Evolutionary conservation across 2,329 filamentous ascomycete genomes (phyloP).

Genomic region (Cordyceps tenuipes): DNA sequence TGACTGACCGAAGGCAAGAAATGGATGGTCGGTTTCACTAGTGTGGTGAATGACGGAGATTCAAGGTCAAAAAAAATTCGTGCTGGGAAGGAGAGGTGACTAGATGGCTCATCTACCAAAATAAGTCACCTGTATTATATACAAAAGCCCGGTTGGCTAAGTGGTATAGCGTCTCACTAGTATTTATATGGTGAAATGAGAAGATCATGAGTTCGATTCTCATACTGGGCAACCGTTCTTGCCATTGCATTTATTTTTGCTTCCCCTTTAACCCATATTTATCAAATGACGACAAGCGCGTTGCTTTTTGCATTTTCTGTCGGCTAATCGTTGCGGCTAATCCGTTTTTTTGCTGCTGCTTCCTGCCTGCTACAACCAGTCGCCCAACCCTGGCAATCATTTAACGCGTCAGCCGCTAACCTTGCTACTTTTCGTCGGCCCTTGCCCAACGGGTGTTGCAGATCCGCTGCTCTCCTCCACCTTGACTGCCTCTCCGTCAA

Average conservation of each 20-base stretch:
- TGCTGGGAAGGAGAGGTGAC: too few species aligned
- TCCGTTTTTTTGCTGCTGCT: too few species aligned
- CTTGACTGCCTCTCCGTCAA: slow-evolving; percentile 7
- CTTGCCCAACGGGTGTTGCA: slow-evolving; percentile 6
- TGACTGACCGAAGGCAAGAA: not conserved
- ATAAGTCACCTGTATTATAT: not conserved
- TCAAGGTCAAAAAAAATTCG: too few species aligned
- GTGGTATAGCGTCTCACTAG: slow-evolving; percentile 30
- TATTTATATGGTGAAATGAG: slow-evolving; percentile 20
- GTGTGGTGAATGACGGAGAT: not conserved
- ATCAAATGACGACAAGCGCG: too few species aligned
- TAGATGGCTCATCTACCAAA: not conserved
- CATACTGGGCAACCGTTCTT: slow-evolving; percentile 21
- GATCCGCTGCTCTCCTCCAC: slow-evolving; percentile 10
- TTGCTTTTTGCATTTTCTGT: too few species aligned
- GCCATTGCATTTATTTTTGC: slow-evolving; percentile 4
- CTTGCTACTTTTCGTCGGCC: too few species aligned
- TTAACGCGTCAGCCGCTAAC: too few species aligned
- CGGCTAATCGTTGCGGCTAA: too few species aligned
- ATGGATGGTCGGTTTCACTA: slow-evolving; percentile 2
- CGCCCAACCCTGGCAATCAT: too few species aligned
- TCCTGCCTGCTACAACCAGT: too few species aligned
- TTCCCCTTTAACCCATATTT: not conserved
- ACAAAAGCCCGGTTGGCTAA: slow-evolving; percentile 24
- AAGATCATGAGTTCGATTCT: slow-evolving; percentile 29